These are phyloP conservation scores for Holtermanniella nyarrowii DNA, from an alignment of 768 basidiomycete species.

Conservation along the genomic window DNA sequence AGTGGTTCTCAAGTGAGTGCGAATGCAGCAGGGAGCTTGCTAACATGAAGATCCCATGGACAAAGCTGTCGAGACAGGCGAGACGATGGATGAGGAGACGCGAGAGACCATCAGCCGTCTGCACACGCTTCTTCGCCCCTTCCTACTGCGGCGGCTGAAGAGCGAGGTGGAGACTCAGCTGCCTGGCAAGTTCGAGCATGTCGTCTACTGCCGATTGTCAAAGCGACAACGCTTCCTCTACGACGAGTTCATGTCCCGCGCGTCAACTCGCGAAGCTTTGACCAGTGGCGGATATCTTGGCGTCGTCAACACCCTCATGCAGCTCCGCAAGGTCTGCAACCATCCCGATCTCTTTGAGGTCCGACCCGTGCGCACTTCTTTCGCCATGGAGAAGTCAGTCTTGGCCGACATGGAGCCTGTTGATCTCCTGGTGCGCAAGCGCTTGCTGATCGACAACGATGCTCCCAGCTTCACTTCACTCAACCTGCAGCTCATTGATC, in stretches of 20 bases:
- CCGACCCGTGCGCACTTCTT: slow-evolving; percentile 44
- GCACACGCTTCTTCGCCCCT: slow-evolving; percentile 43
- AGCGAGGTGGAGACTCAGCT: slow-evolving; percentile 43
- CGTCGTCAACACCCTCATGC: slow-evolving; percentile 45
- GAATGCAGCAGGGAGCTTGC: neutral
- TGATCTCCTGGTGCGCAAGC: slow-evolving; percentile 39
- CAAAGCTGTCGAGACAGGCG: slow-evolving; percentile 65
- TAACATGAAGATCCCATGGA: slow-evolving; percentile 69
- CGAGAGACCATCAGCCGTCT: slow-evolving; percentile 73
- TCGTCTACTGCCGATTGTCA: slow-evolving; percentile 75
- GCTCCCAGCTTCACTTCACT: slow-evolving; percentile 48
- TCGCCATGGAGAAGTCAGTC: slow-evolving; percentile 42
- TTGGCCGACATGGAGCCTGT: slow-evolving; percentile 39
- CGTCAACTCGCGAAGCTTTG: slow-evolving; percentile 70
- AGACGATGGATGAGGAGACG: slow-evolving; percentile 62
- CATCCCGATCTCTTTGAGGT: slow-evolving; percentile 44
- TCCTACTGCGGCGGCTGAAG: slow-evolving; percentile 42
- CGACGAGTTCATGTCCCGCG: slow-evolving; percentile 88
- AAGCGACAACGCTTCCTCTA: slow-evolving; percentile 91
- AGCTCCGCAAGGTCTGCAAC: slow-evolving; percentile 44
- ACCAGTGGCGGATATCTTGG: slow-evolving; percentile 56
- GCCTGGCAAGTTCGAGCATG: slow-evolving; percentile 72
- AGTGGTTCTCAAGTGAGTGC: slow-evolving; percentile 87
- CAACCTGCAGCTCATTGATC: slow-evolving; percentile 47
- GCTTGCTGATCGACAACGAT: slow-evolving; percentile 32